A percentile compares a stretch with the other conserved stretches of the same genome.
Evolutionary conservation across 371 early-diverging fungal species (phyloP).

Genomic region (Chytridiales sp.): DNA sequence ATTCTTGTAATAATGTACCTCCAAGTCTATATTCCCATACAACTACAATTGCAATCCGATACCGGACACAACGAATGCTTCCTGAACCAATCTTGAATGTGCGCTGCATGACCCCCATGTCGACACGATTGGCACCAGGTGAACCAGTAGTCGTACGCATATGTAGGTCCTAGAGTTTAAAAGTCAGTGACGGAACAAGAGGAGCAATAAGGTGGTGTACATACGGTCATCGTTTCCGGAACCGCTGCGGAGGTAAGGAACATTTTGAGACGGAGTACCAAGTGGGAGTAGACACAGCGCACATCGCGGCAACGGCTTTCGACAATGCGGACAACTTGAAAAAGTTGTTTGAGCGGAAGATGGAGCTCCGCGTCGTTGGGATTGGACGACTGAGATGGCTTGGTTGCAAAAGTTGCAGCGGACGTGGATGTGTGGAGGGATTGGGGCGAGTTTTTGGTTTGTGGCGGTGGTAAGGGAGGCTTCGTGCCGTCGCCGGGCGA

Average conservation of each 20-base stretch:
- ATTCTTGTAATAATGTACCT: too few relatives aligned
- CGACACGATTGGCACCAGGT: constrained; percentile 97
- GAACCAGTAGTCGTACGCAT: constrained; percentile 81
- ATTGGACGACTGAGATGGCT: constrained; percentile 20
- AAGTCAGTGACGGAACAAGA: not conserved
- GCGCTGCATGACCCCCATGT: constrained; percentile 92
- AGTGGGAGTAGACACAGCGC: constrained; percentile 84
- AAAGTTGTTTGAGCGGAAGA: constrained; percentile 1
- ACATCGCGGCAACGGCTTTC: constrained; percentile 89
- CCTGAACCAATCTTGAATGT: constrained; percentile 88
- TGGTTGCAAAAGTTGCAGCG: constrained; percentile 82
- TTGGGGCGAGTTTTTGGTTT: constrained; percentile 14
- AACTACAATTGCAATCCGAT: constrained; percentile 75
- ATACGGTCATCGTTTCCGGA: not conserved
- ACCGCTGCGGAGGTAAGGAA: not conserved
- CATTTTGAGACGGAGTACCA: constrained; percentile 57
- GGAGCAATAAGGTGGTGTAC: not conserved
- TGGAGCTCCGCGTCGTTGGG: constrained; percentile 1
- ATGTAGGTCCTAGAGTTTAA: not conserved
- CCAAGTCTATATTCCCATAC: too few relatives aligned
- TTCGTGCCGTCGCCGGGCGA: constrained; percentile 53
- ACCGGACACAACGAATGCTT: constrained; percentile 85
- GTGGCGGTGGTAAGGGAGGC: not conserved
- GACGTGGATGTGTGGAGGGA: constrained; percentile 79
- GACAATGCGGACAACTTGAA: constrained; percentile 79